phyloP scores from a whole-genome alignment of 2,329 filamentous ascomycete genomes.

The Myotisia sp. region DNA sequence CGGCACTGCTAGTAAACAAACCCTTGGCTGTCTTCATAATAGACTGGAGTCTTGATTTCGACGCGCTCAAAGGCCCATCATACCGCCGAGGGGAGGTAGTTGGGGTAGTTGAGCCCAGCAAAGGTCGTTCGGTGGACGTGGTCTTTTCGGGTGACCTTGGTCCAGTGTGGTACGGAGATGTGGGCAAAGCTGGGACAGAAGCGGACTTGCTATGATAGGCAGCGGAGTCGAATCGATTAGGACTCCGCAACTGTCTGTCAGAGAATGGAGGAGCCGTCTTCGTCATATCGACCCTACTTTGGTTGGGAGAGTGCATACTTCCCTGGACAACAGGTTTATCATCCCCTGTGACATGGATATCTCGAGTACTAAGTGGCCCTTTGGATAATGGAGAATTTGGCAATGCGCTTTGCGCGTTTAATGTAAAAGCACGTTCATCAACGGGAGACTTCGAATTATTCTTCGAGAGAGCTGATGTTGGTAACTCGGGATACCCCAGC shows the following conservation, averaged over 20 bases:
- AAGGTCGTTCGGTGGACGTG: conserved; percentile 45
- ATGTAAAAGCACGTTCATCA: conserved; percentile 31
- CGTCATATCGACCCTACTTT: conserved; percentile 4
- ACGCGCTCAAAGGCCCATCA: conserved; percentile 77
- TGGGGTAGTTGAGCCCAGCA: conserved; percentile 43
- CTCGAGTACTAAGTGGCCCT: conserved; percentile 1
- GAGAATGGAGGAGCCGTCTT: conserved; percentile 9
- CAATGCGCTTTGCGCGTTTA: not conserved
- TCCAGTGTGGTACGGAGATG: conserved; percentile 33
- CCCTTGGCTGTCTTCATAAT: conserved; percentile 79
- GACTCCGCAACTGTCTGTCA: conserved; percentile 11
- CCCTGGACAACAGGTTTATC: not conserved
- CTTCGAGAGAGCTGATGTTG: conserved; percentile 10
- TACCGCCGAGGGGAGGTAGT: conserved; percentile 41
- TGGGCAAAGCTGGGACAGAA: conserved; percentile 44
- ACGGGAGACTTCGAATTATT: conserved; percentile 13
- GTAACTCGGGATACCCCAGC: conserved; percentile 25
- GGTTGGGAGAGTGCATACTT: not conserved
- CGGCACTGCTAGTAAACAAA: conserved; percentile 62
- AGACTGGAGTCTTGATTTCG: conserved; percentile 83
- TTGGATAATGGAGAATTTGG: conserved; percentile 8
- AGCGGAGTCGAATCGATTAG: conserved; percentile 12
- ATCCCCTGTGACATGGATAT: conserved; percentile 1
- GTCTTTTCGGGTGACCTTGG: conserved; percentile 42
- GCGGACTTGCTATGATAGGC: conserved; percentile 46